Base-by-base conservation (phyloP, 2,329 filamentous ascomycete genomes). In the Aspergillus sp. region DNA sequence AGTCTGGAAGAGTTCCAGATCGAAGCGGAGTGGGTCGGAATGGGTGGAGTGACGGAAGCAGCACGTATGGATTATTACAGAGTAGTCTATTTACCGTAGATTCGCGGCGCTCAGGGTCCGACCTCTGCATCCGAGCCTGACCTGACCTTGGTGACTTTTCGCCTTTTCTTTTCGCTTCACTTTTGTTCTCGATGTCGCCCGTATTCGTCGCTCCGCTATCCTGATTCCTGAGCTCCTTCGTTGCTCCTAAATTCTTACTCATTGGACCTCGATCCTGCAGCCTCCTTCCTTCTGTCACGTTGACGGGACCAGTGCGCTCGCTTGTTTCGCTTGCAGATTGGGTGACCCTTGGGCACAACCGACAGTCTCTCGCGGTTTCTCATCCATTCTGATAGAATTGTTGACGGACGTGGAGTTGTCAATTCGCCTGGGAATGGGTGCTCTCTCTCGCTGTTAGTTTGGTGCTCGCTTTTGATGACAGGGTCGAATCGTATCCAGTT, bases 401-500 rank as follows among this genome's bases (percentile, higher is more conserved):
- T 17, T 37, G 27, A 27, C 33, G 46, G 19, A 48, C 27, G 27
- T 31, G 27, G 27, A 31, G 33, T 37, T 41, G 14, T 27, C 43
- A 35, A 45, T 37, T 50, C 53, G 27, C 40, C 49, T 55, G n/a
- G 45, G 60, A 58, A 56, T 56, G 61, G 52, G 11, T 48, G 40
- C 52, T 52, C 23, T 24, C 19, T 46, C 31, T 21, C 39, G 41
- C 27, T 45, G 27, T 23, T 53, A 46, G 51, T 21, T 12, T 21
- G 24, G 19, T 17, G 33, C 52, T 52, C 41, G 35, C 15, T 39
- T 41, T 55, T 52, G 41, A 66, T 61, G 61, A 48, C 50, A 52
- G 48, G 31, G 35, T 56, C 47, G 48, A 45, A 48, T 49, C 39
- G 35, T 45, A 48, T 60, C 43, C 33, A 61, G 53, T 41, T 52